Evolutionary conservation across 768 basidiomycete species (phyloP), one percentile per base, ranked within the genome.

Genomic region (Aureoboletus auriporus): DNA sequence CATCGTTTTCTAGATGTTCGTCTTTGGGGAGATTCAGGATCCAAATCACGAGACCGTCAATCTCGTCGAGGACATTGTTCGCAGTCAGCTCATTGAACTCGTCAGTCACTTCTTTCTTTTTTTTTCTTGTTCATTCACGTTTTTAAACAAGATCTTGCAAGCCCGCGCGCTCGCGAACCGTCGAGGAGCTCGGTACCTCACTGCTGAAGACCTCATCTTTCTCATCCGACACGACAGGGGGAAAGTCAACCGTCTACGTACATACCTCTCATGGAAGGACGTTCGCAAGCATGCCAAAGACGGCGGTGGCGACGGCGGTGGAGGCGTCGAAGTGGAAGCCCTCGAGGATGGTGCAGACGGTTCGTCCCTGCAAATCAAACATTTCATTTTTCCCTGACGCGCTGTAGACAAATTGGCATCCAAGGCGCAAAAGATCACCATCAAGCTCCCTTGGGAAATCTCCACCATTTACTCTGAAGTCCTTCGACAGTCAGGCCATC

Each of bases 251-350:
- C 77, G 94, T 38, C 74, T 98, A 27, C 72, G 92, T 30, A 95
- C 91, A 9, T 98, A 96, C 62, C 78, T 98, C 20, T 91, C 89
- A 0, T 98, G 94, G 94, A 96, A 95, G 61, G 94, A 96, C 56
- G 94, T 97, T 14, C 80, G 94, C 12, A 96, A 95, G 60, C 89
- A 92, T 51, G 92, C 92, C 5, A 95, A 95, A 64, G 91, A 96
- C 59, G 83, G 85, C 20, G 88, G 84, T 36, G 90, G 86, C 9
- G 89, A 86, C 50, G 89, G 81, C 2, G 89, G 81, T 26, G 88
- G 77, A 16, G 88, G 80, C 6, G 86, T 88, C 4, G 90, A 92
- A 62, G 84, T 89, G 5, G 93, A 92, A 61, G 82, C 76, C 2
- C 67, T 89, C 7, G 92, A 93, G 55, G 93, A 94, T 45, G 85